Percentiles rank a stretch among this genome's conserved stretches.
phyloP scores from a whole-genome alignment of 306 rosid genomes.

The Alnus rubra region DNA sequence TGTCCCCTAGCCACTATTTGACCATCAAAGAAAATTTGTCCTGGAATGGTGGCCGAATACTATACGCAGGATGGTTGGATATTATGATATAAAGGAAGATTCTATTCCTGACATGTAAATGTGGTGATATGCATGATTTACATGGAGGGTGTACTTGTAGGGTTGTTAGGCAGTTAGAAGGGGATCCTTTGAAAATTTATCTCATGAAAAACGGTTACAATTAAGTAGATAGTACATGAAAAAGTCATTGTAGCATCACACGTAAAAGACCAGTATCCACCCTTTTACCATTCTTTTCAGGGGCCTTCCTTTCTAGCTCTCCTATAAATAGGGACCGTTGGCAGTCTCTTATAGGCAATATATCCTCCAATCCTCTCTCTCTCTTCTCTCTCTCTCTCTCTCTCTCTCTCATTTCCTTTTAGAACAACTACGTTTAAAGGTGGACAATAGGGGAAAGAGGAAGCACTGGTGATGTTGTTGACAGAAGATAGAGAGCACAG shows the following conservation, averaged over 20 bases:
- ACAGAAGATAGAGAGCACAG: conserved; percentile 99
- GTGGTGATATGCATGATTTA: conserved; percentile 17
- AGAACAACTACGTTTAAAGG: neutral
- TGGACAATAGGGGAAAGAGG: conserved; percentile 7
- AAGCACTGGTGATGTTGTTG: conserved; percentile 58
- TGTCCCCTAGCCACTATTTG: neutral
- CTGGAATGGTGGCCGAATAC: neutral
- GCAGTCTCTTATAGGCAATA: conserved; percentile 10
- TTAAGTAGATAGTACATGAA: conserved; percentile 22
- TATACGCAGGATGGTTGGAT: neutral
- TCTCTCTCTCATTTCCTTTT: conserved; percentile 1
- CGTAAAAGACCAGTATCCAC: conserved; percentile 9
- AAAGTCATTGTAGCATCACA: conserved; percentile 26
- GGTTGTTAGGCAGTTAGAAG: conserved; percentile 34
- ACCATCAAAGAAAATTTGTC: neutral
- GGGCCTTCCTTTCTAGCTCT: neutral
- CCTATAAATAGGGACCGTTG: conserved; percentile 62
- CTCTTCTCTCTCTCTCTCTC: conserved; percentile 8
- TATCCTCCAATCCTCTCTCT: neutral
- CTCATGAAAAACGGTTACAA: conserved; percentile 68
- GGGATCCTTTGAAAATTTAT: conserved; percentile 37
- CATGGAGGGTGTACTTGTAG: neutral
- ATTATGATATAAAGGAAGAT: neutral
- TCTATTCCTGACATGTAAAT: neutral
- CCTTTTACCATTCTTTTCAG: conserved; percentile 31